Evolutionary conservation across 441 rosid genomes (phyloP), one percentile per base, ranked within the genome.

Genomic region (Jatropha podagrica): DNA sequence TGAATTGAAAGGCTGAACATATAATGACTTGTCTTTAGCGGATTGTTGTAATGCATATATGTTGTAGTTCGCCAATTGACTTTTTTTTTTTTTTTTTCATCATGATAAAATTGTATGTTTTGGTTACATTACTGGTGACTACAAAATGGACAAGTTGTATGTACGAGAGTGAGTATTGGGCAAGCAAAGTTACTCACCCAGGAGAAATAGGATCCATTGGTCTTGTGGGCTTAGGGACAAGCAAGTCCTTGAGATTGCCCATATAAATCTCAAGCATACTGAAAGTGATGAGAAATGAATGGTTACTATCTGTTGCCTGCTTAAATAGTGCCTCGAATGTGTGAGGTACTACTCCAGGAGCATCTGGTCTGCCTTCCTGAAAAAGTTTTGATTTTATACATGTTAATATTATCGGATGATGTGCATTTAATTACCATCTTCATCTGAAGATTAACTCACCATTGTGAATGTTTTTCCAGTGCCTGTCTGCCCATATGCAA

Each of bases 221-320:
- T 83, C 82, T 88, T 69, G 74, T 81, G 64, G 81, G 87, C 81
- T 87, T 91, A 76, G 93, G 76, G 70, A 85, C 77, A 56, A 93
- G 91, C 80, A 93, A 78, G 79, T 93, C 98, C 77, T 81, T 89
- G 64, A 93, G 90, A 83, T 87, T 85, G 73, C 98, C 96, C 89
- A 89, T 71, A 84, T 93, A 93, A 64, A 93, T 87, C 86, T 93
- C 98, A 71, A 93, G 89, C 98, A 93, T 91, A 69, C 98, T 93
- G 83, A 90, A 93, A 17, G 73, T 84, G 80, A 91, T 83, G 52
- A 68, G 75, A 81, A 87, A 86, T 56, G 65, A 74, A 82, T 86
- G 85, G 78, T 88, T 89, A 81, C 91, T 88, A 68, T 81, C 88
- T 60, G 44, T 81, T 26, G 89, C 90, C 83, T 86, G 92, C 77